These are phyloP conservation scores for Teunomyces pallodes DNA, from an alignment of 805 yeast genomes.

Conservation along the genomic window DNA sequence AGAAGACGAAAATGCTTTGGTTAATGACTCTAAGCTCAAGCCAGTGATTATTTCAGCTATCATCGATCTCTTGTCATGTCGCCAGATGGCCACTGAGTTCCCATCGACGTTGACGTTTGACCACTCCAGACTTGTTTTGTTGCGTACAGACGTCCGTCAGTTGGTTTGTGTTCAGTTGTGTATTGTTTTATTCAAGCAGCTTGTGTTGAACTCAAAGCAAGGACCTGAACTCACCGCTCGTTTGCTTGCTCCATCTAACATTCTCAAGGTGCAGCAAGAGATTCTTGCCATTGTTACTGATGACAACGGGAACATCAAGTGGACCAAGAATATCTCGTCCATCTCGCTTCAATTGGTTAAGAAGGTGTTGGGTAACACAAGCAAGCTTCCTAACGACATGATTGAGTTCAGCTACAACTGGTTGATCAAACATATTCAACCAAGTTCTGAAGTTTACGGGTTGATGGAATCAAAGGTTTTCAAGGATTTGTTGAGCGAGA, in stretches of 20 bases:
- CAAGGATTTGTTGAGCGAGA: slow-evolving; percentile 44
- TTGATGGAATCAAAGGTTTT: slow-evolving; percentile 68
- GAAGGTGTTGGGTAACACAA: slow-evolving; percentile 24
- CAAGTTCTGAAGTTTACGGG: slow-evolving; percentile 71
- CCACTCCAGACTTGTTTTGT: slow-evolving; percentile 69
- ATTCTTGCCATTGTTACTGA: slow-evolving; percentile 78
- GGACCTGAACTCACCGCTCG: slow-evolving; percentile 18
- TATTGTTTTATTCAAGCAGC: slow-evolving; percentile 66
- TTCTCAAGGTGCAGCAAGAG: slow-evolving; percentile 59
- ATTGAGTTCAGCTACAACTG: slow-evolving; percentile 69
- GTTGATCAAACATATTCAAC: slow-evolving; percentile 85
- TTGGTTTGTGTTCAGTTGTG: slow-evolving; percentile 78
- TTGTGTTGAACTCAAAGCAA: slow-evolving; percentile 35
- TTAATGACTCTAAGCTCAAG: slow-evolving; percentile 23
- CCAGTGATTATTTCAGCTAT: slow-evolving; percentile 50
- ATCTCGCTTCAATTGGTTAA: slow-evolving; percentile 67
- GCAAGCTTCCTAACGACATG: slow-evolving; percentile 35
- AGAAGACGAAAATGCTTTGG: slow-evolving; percentile 11
- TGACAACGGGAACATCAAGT: slow-evolving; percentile 81
- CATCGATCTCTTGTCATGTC: slow-evolving; percentile 66
- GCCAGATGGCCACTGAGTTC: slow-evolving; percentile 77
- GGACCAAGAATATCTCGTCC: slow-evolving; percentile 80
- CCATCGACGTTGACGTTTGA: slow-evolving; percentile 85
- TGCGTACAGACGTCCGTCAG: slow-evolving; percentile 85
- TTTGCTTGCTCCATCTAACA: slow-evolving; percentile 32